A percentile compares a stretch with the other conserved stretches of the same genome.
These are phyloP conservation scores for Starmerella bombicola DNA, from an alignment of 805 yeast genomes.

Conservation along the genomic window DNA sequence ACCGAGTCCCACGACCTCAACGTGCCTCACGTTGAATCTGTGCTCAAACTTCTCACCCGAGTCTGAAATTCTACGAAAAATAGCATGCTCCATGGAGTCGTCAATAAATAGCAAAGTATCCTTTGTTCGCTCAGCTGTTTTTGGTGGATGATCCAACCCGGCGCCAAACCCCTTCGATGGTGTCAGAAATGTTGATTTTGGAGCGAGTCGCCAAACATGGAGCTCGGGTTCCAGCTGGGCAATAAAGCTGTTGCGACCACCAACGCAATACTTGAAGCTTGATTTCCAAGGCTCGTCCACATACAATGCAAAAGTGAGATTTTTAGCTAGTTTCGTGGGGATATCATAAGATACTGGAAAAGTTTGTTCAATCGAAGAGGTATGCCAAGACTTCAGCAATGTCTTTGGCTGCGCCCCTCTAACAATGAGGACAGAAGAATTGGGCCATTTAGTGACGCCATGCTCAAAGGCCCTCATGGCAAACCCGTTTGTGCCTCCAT, in stretches of 20 bases:
- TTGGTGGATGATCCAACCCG: conserved; percentile 39
- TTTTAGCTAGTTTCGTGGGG: conserved; percentile 3
- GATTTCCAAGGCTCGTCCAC: conserved; percentile 64
- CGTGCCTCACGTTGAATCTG: conserved; percentile 53
- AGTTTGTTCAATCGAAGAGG: conserved; percentile 2
- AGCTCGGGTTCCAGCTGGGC: conserved; percentile 51
- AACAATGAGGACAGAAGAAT: conserved; percentile 63
- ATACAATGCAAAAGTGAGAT: conserved; percentile 43
- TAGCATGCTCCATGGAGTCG: conserved; percentile 64
- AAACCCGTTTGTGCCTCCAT: conserved; percentile 69
- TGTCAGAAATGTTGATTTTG: conserved; percentile 32
- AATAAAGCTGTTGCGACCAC: conserved; percentile 44
- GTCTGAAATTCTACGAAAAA: conserved; percentile 45
- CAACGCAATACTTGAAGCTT: conserved; percentile 62
- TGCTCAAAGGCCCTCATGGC: conserved; percentile 79
- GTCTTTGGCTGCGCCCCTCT: conserved; percentile 39
- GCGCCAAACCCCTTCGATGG: conserved; percentile 55
- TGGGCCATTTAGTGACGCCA: conserved; percentile 78
- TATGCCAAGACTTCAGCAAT: background rate
- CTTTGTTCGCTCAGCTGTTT: conserved; percentile 29
- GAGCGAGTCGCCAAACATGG: conserved; percentile 3
- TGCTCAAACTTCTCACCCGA: conserved; percentile 40
- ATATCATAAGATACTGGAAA: conserved; percentile 11
- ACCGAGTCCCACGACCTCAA: conserved; percentile 92
- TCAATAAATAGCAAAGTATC: conserved; percentile 75